phyloP scores from a whole-genome alignment of 2,329 filamentous ascomycete species.

The Exophiala spinifera region DNA sequence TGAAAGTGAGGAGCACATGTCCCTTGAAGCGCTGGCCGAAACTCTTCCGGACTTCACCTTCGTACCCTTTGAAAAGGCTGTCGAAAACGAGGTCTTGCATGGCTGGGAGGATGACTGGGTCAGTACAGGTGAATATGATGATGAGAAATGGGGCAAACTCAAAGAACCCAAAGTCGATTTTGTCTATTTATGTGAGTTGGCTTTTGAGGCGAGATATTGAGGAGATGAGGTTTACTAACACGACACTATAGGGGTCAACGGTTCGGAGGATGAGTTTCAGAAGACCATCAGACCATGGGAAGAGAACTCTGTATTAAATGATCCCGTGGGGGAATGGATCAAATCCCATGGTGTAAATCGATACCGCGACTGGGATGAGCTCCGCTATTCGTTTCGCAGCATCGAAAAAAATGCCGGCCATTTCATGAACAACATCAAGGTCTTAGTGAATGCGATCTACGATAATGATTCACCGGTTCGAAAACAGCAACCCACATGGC shows the following conservation, averaged over 20 bases:
- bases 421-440: constrained; percentile 23
- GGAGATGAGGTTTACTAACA: background rate
- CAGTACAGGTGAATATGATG: constrained; percentile 14
- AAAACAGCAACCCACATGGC: constrained; percentile 20
- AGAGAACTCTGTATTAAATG: constrained; percentile 18
- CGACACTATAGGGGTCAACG: constrained; percentile 21
- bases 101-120: constrained; percentile 25
- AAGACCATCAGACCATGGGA: constrained; percentile 18
- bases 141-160: constrained; percentile 18
- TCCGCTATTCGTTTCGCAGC: constrained; percentile 21
- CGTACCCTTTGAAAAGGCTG: constrained; percentile 20
- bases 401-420: constrained; percentile 16
- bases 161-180: constrained; percentile 24
- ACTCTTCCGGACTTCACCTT: too few relatives aligned
- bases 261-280: constrained; percentile 20
- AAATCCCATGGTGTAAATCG: constrained; percentile 19
- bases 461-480: constrained; percentile 3
- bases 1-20: too few relatives aligned
- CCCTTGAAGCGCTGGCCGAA: too few relatives aligned
- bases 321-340: constrained; percentile 21
- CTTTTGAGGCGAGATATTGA: background rate
- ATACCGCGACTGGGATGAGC: constrained; percentile 25
- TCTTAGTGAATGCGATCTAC: constrained; percentile 21
- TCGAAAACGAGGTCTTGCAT: constrained; percentile 16
- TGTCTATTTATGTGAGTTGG: constrained; percentile 19